Conservation (phyloP, 495 filamentous ascomycete genomes). For the Podospora comata region DNA sequence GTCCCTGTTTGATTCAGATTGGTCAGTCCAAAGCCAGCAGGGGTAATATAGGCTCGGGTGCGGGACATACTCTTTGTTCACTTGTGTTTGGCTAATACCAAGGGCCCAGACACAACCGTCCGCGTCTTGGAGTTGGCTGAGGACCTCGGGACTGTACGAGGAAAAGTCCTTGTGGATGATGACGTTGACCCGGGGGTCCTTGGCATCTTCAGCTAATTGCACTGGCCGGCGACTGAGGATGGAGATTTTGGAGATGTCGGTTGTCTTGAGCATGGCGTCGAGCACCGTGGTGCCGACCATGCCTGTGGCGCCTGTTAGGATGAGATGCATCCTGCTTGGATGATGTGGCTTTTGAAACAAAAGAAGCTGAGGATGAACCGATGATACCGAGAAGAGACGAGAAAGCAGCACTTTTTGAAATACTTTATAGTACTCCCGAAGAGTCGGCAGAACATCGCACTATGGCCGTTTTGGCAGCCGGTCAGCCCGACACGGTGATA, state of each 20-base stretch:
- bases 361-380: neutral
- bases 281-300: conserved; percentile 64
- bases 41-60: neutral
- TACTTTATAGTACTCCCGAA: neutral
- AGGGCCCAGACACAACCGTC: conserved; percentile 69
- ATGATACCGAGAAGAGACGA: neutral
- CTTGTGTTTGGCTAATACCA: conserved; percentile 57
- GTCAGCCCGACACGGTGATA: neutral
- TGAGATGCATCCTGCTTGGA: conserved; percentile 57
- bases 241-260: conserved; percentile 57
- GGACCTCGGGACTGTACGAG: conserved; percentile 50
- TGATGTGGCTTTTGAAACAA: neutral
- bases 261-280: conserved; percentile 58
- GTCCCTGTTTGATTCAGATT: conserved; percentile 43
- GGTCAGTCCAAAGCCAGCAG: conserved; percentile 1
- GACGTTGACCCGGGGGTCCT: conserved; percentile 56
- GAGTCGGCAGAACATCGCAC: neutral
- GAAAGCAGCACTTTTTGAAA: neutral
- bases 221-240: conserved; percentile 66
- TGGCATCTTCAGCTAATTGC: conserved; percentile 57
- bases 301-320: conserved; percentile 73
- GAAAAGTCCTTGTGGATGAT: conserved; percentile 65
- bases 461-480: neutral
- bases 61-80: conserved; percentile 55
- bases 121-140: conserved; percentile 60